A percentile compares a stretch with the other conserved stretches of the same genome.
These are phyloP conservation scores for Albugo candida DNA, from an alignment of 352 stramenopile species.

Conservation along the genomic window DNA sequence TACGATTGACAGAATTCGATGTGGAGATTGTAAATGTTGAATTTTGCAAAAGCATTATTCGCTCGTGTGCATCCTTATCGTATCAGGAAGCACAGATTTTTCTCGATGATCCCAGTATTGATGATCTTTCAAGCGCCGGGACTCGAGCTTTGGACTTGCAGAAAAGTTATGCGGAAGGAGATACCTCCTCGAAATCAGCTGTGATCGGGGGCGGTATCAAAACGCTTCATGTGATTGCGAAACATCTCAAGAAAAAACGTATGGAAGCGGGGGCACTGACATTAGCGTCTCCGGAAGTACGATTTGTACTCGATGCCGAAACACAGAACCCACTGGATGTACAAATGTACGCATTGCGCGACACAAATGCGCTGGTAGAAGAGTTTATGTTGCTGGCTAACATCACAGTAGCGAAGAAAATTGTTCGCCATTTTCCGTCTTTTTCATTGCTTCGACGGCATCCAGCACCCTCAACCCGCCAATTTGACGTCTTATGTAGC, in stretches of 20 bases:
- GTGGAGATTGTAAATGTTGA: slow-evolving; percentile 88
- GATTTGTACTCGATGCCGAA: slow-evolving; percentile 97
- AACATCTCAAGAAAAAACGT: slow-evolving; percentile 81
- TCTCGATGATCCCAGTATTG: slow-evolving; percentile 68
- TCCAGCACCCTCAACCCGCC: slow-evolving; percentile 84
- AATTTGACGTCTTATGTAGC: slow-evolving; percentile 80
- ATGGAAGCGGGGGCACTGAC: slow-evolving; percentile 93
- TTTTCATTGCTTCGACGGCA: slow-evolving; percentile 91
- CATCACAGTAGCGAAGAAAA: slow-evolving; percentile 95
- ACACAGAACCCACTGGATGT: slow-evolving; percentile 97
- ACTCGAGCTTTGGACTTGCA: slow-evolving; percentile 15
- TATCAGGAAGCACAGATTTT: slow-evolving; percentile 95
- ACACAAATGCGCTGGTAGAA: slow-evolving; percentile 94
- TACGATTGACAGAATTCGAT: slow-evolving; percentile 37
- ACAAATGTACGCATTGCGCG: slow-evolving; percentile 89
- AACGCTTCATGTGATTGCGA: slow-evolving; percentile 80
- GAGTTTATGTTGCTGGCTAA: slow-evolving; percentile 99
- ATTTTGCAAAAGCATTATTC: slow-evolving; percentile 97
- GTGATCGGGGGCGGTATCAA: slow-evolving; percentile 75
- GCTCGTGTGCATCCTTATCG: slow-evolving; percentile 88
- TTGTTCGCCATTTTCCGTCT: slow-evolving; percentile 85
- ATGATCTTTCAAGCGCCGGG: slow-evolving; percentile 9
- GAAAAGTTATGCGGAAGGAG: slow-evolving; percentile 10
- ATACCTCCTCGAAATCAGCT: slow-evolving; percentile 9
- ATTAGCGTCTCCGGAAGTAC: slow-evolving; percentile 89